Evolutionary conservation across 169 alveolate species (phyloP).

Genomic region (Haemoproteus tartakovskyi): DNA sequence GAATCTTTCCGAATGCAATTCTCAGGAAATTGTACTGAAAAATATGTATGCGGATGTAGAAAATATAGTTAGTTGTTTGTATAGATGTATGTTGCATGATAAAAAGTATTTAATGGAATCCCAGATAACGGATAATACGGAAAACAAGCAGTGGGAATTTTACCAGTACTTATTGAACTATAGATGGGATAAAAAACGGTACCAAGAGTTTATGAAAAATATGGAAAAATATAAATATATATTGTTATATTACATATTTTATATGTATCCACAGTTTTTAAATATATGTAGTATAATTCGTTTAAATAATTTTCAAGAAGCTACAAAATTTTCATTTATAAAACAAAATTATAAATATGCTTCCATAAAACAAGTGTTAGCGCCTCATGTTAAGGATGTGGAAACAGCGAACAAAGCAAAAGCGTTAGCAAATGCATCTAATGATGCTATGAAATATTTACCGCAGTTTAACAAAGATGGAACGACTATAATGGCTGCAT

Average conservation of each 20-base stretch:
- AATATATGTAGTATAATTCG: conserved; percentile 35
- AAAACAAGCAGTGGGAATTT: no score
- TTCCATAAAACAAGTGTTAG: conserved; percentile 20
- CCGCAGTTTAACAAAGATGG: conserved; percentile 15
- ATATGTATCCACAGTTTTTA: conserved; percentile 54
- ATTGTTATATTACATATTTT: conserved; percentile 34
- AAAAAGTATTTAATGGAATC: no score
- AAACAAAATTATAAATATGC: no score
- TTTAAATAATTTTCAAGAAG: conserved; percentile 18
- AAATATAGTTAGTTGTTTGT: no score
- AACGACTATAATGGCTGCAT: not conserved
- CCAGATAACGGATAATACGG: no score
- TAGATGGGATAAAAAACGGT: conserved; percentile 18
- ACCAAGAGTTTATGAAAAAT: not conserved
- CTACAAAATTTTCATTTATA: conserved; percentile 9
- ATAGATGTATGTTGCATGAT: no score
- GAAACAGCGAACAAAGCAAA: conserved; percentile 39
- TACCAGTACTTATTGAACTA: conserved; percentile 46
- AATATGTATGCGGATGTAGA: no score
- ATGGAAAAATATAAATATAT: conserved; percentile 36
- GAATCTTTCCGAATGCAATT: no score
- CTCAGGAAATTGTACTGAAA: no score
- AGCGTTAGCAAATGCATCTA: conserved; percentile 9
- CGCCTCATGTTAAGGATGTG: conserved; percentile 33
- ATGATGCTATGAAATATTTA: conserved; percentile 8